Base-by-base conservation (phyloP, 1,284 basidiomycete genomes). In the Trichosporon inkin region DNA sequence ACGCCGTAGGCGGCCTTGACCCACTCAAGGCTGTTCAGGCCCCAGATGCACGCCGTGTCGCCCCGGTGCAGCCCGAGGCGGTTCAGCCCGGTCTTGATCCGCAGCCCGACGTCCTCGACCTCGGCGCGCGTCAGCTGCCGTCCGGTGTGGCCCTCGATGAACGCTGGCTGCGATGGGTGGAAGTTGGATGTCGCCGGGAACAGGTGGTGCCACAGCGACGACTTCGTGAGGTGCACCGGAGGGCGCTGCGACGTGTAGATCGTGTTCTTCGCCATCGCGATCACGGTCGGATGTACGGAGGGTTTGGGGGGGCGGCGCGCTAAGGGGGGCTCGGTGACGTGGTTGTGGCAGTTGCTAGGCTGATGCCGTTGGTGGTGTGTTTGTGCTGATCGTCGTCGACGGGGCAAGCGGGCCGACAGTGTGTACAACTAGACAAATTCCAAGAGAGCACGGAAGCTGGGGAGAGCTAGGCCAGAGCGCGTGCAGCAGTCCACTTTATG, bases 91-190 rank as follows among this genome's bases (percentile, higher is more conserved):
- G 81, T 79, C 0, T 75, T 85, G 16, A 89, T 77, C 2, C 82
- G 78, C 14, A 87, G 78, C 0, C 86, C 80, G 20, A 85, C 75
- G 16, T 81, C 71, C 28, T 82, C 82, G 20, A 87, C 73, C 32
- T 84, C 81, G 0, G 69, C 82, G 16, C 88, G 83, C 0, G 86
- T 82, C 24, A 90, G 67, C 2, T 80, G 79, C 0, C 81, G 76
- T 0, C 84, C 86, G 0, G 86, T 83, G 2, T 78, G 73, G 0
- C 85, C 86, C 67, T 90, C 88, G 56, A 89, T 81, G 71, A 85
- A 88, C 0, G 87, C 87, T 10, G 82, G 81, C 3, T 76, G 63
- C 28, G 64, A 53, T 3, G 61, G 62, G 49, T 70, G 49, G 55
- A 56, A 56, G 34, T 17, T 17, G 39, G 51, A 36, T 11, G 19